A percentile compares a stretch with the other conserved stretches of the same genome.
phyloP scores from a whole-genome alignment of 306 rosid genomes.

The Crataegus laevigata region DNA sequence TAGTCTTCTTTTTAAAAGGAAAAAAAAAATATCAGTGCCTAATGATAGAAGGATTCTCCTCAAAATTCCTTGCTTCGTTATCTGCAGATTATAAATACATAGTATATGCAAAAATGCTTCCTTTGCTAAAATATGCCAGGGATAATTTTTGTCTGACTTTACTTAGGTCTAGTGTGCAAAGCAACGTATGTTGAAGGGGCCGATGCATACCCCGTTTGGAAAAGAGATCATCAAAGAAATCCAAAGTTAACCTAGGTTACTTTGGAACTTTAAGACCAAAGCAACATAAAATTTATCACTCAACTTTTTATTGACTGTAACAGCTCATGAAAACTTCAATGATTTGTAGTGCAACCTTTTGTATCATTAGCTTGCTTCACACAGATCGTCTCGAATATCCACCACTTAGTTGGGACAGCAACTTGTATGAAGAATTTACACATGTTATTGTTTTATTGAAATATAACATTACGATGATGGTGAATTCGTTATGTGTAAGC shows the following conservation, averaged over 20 bases:
- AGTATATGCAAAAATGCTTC: neutral
- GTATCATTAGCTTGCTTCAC: neutral
- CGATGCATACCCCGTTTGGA: neutral
- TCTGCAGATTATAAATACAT: neutral
- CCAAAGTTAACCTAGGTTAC: neutral
- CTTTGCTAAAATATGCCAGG: neutral
- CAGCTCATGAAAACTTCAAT: neutral
- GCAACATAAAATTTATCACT: neutral
- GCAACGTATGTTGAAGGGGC: neutral
- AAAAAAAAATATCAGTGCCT: neutral
- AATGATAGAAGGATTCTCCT: neutral
- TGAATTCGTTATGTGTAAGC: neutral
- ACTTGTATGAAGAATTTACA: too few species aligned
- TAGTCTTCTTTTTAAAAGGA: too few species aligned
- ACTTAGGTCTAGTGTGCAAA: neutral
- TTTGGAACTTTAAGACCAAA: neutral
- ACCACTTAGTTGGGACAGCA: neutral
- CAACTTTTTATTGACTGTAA: neutral
- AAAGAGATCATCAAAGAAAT: neutral
- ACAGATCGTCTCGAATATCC: neutral
- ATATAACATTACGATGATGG: neutral
- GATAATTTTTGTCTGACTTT: neutral
- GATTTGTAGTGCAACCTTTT: neutral
- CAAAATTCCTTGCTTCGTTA: neutral
- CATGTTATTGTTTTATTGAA: too few species aligned